Base-by-base conservation (phyloP, 31 red algal species). In the Porphyra umbilicalis region DNA sequence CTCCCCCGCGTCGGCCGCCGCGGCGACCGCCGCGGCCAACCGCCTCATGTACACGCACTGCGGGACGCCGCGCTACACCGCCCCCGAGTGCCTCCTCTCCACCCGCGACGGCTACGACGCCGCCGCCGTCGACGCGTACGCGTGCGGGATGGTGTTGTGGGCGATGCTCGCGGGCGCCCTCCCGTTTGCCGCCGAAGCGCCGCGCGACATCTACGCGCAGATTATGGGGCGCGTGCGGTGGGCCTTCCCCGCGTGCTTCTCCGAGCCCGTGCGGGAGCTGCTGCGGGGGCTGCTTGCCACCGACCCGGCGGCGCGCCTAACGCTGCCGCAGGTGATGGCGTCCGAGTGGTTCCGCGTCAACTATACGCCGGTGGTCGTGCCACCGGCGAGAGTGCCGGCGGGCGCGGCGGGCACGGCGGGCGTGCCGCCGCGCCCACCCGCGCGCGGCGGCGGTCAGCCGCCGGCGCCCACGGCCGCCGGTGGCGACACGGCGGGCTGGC, bases 231-330 rank as follows among this genome's bases (percentile, higher is more conserved):
- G 57, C 25, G 30, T 29, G 57, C 25, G 57, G 25, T 71, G 57
- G 57, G 75, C 79, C 34, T 91, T 95, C 76, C 93, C 93, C 20
- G 33, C 76, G 10, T 90, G 88, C 80, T 86, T 95, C 35, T 85
- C 85, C 5, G 85, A 89, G 18, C 79, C 79, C 42, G 93, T 77
- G 9, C 39, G 85, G 13, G 89, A 89, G 34, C 83, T 95, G 33
- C 83, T 95, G 35, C 80, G 83, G 13, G 79, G 42, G 40, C 76
- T 95, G 33, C 87, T 95, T 35, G 81, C 81, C 31, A 95, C 87
- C 32, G 85, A 95, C 83, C 93, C 93, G 32, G 6, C 83, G 29
- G 18, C n/a, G 35, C 82, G 93, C 30, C 77, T 86, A 20, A 88
- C 87, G 16, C 76, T 95, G 16, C 37, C 35, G 15, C 83, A 95